Percentiles rank a stretch among this genome's conserved stretches.
Conservation (phyloP, 148 eudicot species). For the Amaranthus cruentus region DNA sequence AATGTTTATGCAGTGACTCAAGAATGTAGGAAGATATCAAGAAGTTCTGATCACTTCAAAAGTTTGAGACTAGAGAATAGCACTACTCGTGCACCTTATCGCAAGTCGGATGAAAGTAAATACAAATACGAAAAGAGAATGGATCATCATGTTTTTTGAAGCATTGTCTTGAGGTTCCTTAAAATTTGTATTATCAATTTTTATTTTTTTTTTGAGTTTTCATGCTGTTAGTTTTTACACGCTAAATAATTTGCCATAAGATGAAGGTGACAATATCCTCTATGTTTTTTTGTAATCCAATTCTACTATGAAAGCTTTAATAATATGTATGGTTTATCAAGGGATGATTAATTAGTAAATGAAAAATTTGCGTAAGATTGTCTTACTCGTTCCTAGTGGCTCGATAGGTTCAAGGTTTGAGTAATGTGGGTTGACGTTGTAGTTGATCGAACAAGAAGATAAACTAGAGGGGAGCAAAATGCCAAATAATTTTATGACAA, state of each 20-base stretch:
- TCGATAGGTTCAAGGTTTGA: no score
- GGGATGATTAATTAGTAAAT: no score
- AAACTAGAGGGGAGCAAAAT: no score
- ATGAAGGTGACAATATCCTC: neutral
- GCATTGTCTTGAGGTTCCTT: neutral
- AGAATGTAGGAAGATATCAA: conserved; percentile 40
- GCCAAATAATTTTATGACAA: no score
- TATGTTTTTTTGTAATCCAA: no score
- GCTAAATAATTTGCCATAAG: conserved; percentile 1
- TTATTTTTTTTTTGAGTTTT: neutral
- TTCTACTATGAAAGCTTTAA: no score
- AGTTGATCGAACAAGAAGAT: no score
- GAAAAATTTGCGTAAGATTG: no score
- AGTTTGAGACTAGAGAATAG: conserved; percentile 33
- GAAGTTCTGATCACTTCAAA: conserved; percentile 50
- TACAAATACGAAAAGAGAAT: conserved; percentile 36
- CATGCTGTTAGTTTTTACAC: neutral
- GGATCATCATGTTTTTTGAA: conserved; percentile 26
- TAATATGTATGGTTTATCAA: no score
- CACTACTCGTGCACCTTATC: conserved; percentile 24
- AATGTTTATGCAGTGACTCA: conserved; percentile 17
- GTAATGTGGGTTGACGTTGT: no score
- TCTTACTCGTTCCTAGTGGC: no score
- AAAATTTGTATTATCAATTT: neutral
- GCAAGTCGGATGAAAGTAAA: conserved; percentile 56